A percentile compares a stretch with the other conserved stretches of the same genome.
phyloP scores from a whole-genome alignment of 192 early-diverging fungal species.

The Backusella tarrabulga region DNA sequence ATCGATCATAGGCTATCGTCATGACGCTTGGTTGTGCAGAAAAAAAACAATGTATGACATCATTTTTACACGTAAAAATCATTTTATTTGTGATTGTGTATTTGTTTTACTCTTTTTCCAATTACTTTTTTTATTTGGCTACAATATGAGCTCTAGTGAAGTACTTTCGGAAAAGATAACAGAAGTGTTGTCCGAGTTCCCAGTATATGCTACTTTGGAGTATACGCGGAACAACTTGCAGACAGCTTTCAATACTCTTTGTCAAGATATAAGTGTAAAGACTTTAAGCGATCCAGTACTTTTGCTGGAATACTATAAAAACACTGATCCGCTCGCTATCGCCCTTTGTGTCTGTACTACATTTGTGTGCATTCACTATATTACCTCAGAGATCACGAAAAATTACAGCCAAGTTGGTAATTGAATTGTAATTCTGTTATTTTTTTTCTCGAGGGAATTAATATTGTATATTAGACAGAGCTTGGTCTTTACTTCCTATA shows the following conservation, averaged over 20 bases:
- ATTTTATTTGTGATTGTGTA: not conserved
- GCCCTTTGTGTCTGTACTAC: slow-evolving; percentile 21
- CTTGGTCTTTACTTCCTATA: slow-evolving; percentile 75
- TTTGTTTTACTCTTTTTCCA: not conserved
- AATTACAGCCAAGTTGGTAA: slow-evolving; percentile 47
- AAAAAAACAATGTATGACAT: not conserved
- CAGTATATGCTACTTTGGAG: not conserved
- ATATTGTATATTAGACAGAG: slow-evolving; percentile 47
- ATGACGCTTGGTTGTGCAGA: not conserved
- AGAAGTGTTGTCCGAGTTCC: not conserved
- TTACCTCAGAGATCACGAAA: slow-evolving; percentile 39
- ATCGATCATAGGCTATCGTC: not conserved
- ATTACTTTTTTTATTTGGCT: not conserved
- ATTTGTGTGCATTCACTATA: slow-evolving; percentile 37
- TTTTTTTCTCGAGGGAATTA: not conserved
- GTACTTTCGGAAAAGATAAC: not conserved
- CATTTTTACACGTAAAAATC: not conserved
- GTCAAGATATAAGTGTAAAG: not conserved
- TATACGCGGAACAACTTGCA: not conserved
- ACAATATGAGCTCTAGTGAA: not conserved
- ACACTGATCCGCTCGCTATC: slow-evolving; percentile 41
- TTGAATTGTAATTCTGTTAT: not conserved
- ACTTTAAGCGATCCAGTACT: not conserved
- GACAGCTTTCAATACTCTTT: not conserved
- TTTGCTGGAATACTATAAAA: slow-evolving; percentile 1